These are phyloP conservation scores for Cladosporium sp. DNA, from an alignment of 2,329 filamentous ascomycete species.

Conservation along the genomic window DNA sequence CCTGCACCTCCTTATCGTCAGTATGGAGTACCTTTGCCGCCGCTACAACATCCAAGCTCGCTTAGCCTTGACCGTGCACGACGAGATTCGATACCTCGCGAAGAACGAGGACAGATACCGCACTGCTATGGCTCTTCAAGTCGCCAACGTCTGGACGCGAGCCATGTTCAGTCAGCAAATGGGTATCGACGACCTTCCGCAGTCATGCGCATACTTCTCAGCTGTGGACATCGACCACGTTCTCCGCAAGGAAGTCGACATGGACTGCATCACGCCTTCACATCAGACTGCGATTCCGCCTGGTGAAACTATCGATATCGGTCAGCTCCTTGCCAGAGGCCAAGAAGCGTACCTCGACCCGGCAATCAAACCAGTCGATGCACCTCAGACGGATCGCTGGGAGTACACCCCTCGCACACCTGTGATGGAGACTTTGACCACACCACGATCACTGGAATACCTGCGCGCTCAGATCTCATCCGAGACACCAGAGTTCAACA, in stretches of 20 bases:
- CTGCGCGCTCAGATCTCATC: slow-evolving; percentile 79
- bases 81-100: slow-evolving; percentile 93
- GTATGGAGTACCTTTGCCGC: slow-evolving; percentile 88
- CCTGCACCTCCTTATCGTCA: slow-evolving; percentile 84
- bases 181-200: slow-evolving; percentile 90
- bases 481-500: slow-evolving; percentile 67
- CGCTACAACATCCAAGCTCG: slow-evolving; percentile 82
- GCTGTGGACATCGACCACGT: slow-evolving; percentile 94
- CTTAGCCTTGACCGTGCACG: slow-evolving; percentile 89
- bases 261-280: slow-evolving; percentile 92
- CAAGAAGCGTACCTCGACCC: slow-evolving; percentile 65
- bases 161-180: slow-evolving; percentile 98
- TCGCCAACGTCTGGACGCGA: slow-evolving; percentile 93
- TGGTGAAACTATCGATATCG: slow-evolving; percentile 84
- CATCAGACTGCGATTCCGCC: slow-evolving; percentile 73
- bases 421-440: slow-evolving; percentile 67
- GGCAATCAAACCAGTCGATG: slow-evolving; percentile 51
- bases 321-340: slow-evolving; percentile 70
- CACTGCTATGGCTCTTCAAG: slow-evolving; percentile 85
- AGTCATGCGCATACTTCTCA: slow-evolving; percentile 91
- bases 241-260: slow-evolving; percentile 94
- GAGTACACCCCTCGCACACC: slow-evolving; percentile 67
- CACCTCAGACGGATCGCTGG: slow-evolving; percentile 60
- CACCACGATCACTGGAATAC: slow-evolving; percentile 45
- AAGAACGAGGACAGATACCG: slow-evolving; percentile 81